phyloP scores from a whole-genome alignment of 2,329 filamentous ascomycete genomes.

The Bipolaris bicolor region DNA sequence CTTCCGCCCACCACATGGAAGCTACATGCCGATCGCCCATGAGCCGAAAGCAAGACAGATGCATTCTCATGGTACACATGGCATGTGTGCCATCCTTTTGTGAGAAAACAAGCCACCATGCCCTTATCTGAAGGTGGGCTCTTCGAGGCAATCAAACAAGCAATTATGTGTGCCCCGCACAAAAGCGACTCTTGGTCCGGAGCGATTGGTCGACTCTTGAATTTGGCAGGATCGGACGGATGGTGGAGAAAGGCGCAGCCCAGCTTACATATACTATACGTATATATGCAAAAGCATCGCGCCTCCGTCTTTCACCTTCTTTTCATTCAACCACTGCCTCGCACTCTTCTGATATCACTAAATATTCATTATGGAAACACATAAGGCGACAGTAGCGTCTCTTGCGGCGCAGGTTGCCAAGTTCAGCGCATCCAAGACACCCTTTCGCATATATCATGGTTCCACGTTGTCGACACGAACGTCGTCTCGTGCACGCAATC shows the following conservation, averaged over 20 bases:
- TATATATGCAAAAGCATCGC: conserved; percentile 12
- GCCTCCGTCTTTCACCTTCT: conserved; percentile 9
- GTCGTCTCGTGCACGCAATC: conserved; percentile 49
- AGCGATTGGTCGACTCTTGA: conserved; percentile 7
- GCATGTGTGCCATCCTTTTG: neutral
- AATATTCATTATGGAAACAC: conserved; percentile 33
- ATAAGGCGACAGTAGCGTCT: conserved; percentile 32
- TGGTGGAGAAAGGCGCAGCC: conserved; percentile 34
- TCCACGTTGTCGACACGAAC: conserved; percentile 61
- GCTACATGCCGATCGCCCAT: conserved; percentile 6
- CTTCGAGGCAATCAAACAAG: neutral
- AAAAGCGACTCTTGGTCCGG: conserved; percentile 6
- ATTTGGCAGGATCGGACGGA: conserved; percentile 22
- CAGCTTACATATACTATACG: conserved; percentile 21
- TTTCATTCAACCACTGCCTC: neutral
- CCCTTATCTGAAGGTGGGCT: neutral
- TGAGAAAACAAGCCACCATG: neutral
- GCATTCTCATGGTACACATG: neutral
- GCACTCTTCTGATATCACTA: neutral
- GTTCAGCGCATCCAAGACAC: conserved; percentile 54
- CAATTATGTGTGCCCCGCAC: neutral
- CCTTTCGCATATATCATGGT: conserved; percentile 64
- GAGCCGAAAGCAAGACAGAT: neutral
- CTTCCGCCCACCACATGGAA: conserved; percentile 22
- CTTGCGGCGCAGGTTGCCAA: conserved; percentile 46